Evolutionary conservation across 2,329 filamentous ascomycete genomes (phyloP).

Genomic region (Beauveria varroae): DNA sequence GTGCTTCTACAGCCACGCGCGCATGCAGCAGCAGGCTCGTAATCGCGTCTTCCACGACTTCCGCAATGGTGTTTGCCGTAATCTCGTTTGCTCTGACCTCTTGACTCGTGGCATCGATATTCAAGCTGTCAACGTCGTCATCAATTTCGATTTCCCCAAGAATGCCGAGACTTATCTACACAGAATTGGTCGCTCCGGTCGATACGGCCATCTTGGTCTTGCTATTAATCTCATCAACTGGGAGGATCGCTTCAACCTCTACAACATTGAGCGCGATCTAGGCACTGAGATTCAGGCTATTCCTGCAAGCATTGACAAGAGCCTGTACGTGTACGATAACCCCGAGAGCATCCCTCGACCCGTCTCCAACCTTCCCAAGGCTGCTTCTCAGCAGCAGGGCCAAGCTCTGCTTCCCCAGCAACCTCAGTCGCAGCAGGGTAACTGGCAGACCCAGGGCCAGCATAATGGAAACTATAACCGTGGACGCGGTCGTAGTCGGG

Average conservation of each 20-base stretch:
- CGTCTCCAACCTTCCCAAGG: slow-evolving; percentile 41
- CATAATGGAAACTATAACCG: slow-evolving; percentile 31
- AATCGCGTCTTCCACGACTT: slow-evolving; percentile 99
- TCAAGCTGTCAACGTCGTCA: slow-evolving; percentile 97
- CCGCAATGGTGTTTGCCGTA: slow-evolving; percentile 94
- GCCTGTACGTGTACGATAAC: slow-evolving; percentile 94
- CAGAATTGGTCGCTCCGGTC: slow-evolving; percentile 93
- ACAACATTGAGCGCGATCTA: slow-evolving; percentile 95
- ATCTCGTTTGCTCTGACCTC: slow-evolving; percentile 95
- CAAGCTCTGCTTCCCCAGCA: slow-evolving; percentile 23
- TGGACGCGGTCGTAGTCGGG: slow-evolving; percentile 30
- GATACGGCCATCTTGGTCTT: slow-evolving; percentile 92
- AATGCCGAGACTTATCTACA: slow-evolving; percentile 98
- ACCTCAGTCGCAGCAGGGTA: slow-evolving; percentile 25
- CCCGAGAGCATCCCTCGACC: slow-evolving; percentile 92
- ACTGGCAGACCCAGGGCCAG: slow-evolving; percentile 35
- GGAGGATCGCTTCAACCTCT: slow-evolving; percentile 98
- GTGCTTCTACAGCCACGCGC: slow-evolving; percentile 98
- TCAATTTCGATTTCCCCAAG: slow-evolving; percentile 99
- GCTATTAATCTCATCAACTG: slow-evolving; percentile 99
- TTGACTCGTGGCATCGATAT: slow-evolving; percentile 99
- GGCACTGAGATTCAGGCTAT: slow-evolving; percentile 98
- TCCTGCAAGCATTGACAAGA: slow-evolving; percentile 90
- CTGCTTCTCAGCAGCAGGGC: slow-evolving; percentile 19
- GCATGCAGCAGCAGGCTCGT: slow-evolving; percentile 93